Evolutionary conservation across 306 rosid species (phyloP), one percentile per base, ranked within the genome.

Genomic region (Pueraria montana): DNA sequence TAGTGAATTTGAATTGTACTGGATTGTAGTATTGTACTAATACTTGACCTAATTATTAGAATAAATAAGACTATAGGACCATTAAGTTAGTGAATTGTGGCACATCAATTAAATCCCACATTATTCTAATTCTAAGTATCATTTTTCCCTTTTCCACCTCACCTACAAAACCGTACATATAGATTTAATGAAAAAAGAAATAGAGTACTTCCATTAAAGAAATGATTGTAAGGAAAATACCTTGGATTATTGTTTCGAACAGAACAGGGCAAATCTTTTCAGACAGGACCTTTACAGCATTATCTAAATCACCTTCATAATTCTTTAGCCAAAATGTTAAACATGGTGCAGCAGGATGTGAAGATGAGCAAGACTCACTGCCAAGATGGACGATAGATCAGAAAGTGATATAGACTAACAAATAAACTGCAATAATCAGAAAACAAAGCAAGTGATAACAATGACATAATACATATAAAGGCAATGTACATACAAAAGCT

Each of bases 201-300:
- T 56, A 45, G 16, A 55, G 16, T 11, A 36, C 11, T 56, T 78
- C 6, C 14, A 24, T 68, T 9, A 48, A 46, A 62, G 20, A 40
- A 40, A 49, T 34, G 14, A 81, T 50, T 12, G 14, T 8, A 84
- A 48, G 18, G 74, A 76, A 79, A 72, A 78, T 90, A 95, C 99
- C 99, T 89, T 96, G 92, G 76, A 96, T 90, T 34, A 89, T 83
- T 50, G 98, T 82, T 72, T 90, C 91, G 17, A 92, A 68, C 34
- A 96, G 88, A 79, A 89, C 89, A 2, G 98, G 97, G 83, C 89
- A 94, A 61, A 96, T 82, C 26, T 80, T 34, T 77, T 94, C 92
- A 21, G 94, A 82, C 56, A 92, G 80, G 83, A 81, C 56, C 53
- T 83, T 83, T 30, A 87, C 82, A 72, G 75, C 84, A 43, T 52